Base-by-base conservation (phyloP, 495 filamentous ascomycete genomes). In the Xylaria palmicola region DNA sequence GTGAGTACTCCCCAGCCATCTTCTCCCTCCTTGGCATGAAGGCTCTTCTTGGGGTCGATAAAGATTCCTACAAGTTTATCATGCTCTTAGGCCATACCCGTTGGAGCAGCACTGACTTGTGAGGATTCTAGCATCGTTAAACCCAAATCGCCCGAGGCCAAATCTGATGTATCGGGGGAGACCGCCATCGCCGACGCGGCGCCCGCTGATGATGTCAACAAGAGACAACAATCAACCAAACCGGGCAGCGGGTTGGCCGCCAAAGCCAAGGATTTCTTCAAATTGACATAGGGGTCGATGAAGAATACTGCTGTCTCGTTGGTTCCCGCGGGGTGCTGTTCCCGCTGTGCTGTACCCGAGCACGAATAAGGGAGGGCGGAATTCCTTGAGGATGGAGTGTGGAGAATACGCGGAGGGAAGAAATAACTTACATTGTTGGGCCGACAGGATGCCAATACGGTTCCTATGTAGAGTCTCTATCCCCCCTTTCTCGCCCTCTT, bases 191-290 rank as follows among this genome's bases (percentile, higher is more conserved):
- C 17, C 3, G 59, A 53, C 22, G 26, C 47, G 2, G 22, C 58
- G 8, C 40, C 56, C 37, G 29, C 43, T 22, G 55, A 60, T 24
- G 55, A 59, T 24, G 55, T 27, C 44, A 53, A 44, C 22, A 60
- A 68, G 57, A 59, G 62, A n/a, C 54, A 58, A 39, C 55, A 59
- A 12, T 49, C 60, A 6, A 19, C 10, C 15, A 60, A 40, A 29
- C 24, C 26, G 27, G 34, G 19, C 9, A 29, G 62, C 26, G 75
- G 74, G 6, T 67, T 79, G 72, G 80, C 81, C 2, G 77, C 85
- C 57, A 81, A 79, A 67, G 82, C 81, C 26, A 85, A 78, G 70
- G 80, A 81, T 53, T 75, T 86, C 45, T 77, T 82, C 66, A 79
- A 79, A 59, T 74, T 75, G 74, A 81, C 72, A 47, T 80, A 75